phyloP scores from a whole-genome alignment of 768 basidiomycete genomes.

The Lactarius hatsudake region DNA sequence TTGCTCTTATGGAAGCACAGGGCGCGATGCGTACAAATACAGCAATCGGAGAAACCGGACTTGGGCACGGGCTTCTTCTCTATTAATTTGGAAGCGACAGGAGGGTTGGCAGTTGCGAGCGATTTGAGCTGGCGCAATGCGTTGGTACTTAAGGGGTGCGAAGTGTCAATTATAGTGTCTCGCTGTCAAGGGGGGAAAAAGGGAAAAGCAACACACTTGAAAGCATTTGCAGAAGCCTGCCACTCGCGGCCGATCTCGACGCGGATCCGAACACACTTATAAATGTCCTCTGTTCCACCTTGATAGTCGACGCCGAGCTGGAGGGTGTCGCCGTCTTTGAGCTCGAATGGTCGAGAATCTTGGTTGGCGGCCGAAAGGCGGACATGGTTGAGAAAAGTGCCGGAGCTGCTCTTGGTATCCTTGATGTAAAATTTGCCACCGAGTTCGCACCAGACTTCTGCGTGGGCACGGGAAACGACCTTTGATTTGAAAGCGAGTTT shows the following conservation, averaged over 20 bases:
- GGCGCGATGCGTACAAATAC: slow-evolving; percentile 68
- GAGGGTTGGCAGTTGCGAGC: slow-evolving; percentile 44
- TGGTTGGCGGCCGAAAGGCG: slow-evolving; percentile 79
- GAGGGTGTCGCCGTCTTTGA: slow-evolving; percentile 92
- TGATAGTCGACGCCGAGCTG: slow-evolving; percentile 98
- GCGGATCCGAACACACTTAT: slow-evolving; percentile 94
- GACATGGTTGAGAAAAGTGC: slow-evolving; percentile 95
- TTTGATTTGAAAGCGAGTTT: slow-evolving; percentile 95
- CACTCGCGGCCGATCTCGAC: slow-evolving; percentile 89
- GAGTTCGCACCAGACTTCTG: slow-evolving; percentile 84
- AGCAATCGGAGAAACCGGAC: slow-evolving; percentile 73
- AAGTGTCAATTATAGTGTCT: background rate
- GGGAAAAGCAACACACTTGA: slow-evolving; percentile 60
- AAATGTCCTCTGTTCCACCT: slow-evolving; percentile 95
- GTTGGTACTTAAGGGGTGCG: slow-evolving; percentile 48
- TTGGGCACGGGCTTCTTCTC: slow-evolving; percentile 33
- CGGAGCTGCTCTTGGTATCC: slow-evolving; percentile 86
- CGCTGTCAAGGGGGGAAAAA: slow-evolving; percentile 16
- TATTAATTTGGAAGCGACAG: slow-evolving; percentile 25
- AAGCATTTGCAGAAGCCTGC: slow-evolving; percentile 85
- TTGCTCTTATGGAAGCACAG: slow-evolving; percentile 11
- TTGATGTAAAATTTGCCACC: slow-evolving; percentile 77
- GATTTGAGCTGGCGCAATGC: slow-evolving; percentile 80
- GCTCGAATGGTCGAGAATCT: slow-evolving; percentile 70
- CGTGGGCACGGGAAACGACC: slow-evolving; percentile 91